Evolutionary conservation across 2,329 filamentous ascomycete genomes (phyloP), one percentile per base, ranked within the genome.

Genomic region (Claviceps sorghi): DNA sequence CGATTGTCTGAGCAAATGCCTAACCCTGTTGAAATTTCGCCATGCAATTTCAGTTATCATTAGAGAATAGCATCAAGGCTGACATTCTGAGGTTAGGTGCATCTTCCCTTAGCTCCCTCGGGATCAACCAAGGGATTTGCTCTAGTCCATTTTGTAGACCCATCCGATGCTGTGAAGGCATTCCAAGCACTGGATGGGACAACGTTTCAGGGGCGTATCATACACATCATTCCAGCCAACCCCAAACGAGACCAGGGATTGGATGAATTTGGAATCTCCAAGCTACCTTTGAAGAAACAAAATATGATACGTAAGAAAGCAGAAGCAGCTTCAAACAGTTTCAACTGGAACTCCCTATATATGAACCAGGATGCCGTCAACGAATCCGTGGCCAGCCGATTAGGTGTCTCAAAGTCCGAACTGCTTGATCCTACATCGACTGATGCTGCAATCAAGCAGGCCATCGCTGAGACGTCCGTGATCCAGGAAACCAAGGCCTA

Each of bases 311-410:
- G 86, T 65, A 86, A 86, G 62, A 94, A 87, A 69, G 78, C 83
- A 49, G 84, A 91, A 61, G 87, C 90, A 22, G 77, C 86, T 9
- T 84, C 83, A 32, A 81, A 78, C 48, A 82, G 79, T 1, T 97
- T 97, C 71, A 95, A 91, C 65, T 98, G 93, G 93, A 98, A 98
- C 72, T 91, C 90, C n/a, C 74, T 98, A n/a, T 98, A 93, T 68
- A 94, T 98, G 86, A 96, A 86, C 68, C 86, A 88, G 70, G 90
- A 98, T 72, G 88, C 93, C 49, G 89, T 98, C 50, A 90, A 96
- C 69, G 82, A 87, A 48, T 94, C 90, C 6, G 81, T 95, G 55
- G 88, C 93, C 48, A 81, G 84, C 63, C 84, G 90, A 51, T 76
- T 98, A 53, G 90, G 91, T 47, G 80, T 98, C 53, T 84, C 86